Conservation (phyloP, 2,329 filamentous ascomycete genomes). For the Ophiostoma sp. region DNA sequence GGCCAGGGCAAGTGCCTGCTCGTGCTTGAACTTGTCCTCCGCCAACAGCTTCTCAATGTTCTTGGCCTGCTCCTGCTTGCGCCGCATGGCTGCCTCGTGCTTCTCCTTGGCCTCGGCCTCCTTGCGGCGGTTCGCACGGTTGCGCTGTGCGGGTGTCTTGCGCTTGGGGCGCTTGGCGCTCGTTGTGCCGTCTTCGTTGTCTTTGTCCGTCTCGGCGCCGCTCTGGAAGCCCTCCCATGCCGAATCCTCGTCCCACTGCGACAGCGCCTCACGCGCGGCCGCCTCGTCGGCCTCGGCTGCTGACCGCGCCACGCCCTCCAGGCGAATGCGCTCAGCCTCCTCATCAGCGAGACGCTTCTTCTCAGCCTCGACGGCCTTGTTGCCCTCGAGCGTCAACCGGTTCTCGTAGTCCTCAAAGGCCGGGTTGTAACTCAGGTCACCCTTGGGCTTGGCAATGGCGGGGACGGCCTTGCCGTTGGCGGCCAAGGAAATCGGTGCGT, state of each 20-base stretch:
- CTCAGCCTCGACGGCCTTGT: slow-evolving; percentile 77
- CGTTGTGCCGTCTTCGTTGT: slow-evolving; percentile 30
- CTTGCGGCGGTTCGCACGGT: slow-evolving; percentile 85
- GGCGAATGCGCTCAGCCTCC: slow-evolving; percentile 64
- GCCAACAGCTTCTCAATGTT: slow-evolving; percentile 73
- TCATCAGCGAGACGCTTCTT: slow-evolving; percentile 68
- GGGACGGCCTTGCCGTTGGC: slow-evolving; percentile 77
- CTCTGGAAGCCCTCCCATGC: slow-evolving; percentile 91
- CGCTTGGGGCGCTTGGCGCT: slow-evolving; percentile 74
- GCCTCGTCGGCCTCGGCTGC: slow-evolving; percentile 74
- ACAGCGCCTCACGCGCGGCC: slow-evolving; percentile 63
- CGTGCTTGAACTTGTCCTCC: slow-evolving; percentile 60
- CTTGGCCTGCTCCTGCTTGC: slow-evolving; percentile 69
- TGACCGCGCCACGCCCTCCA: slow-evolving; percentile 67
- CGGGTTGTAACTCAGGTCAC: slow-evolving; percentile 91
- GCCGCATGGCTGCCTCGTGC: slow-evolving; percentile 74
- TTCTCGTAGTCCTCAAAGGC: slow-evolving; percentile 81
- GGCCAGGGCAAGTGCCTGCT: slow-evolving; percentile 49
- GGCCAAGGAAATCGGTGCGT: slow-evolving; percentile 77
- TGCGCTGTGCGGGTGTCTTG: slow-evolving; percentile 84
- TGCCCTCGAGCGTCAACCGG: slow-evolving; percentile 71
- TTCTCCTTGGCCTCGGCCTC: slow-evolving; percentile 76
- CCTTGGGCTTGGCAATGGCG: slow-evolving; percentile 74
- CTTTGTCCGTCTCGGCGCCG: slow-evolving; percentile 63
- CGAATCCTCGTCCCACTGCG: slow-evolving; percentile 81